Evolutionary conservation across 2,329 filamentous ascomycete species (phyloP), one percentile per base, ranked within the genome.

Genomic region (Sordariomycetes sp.): DNA sequence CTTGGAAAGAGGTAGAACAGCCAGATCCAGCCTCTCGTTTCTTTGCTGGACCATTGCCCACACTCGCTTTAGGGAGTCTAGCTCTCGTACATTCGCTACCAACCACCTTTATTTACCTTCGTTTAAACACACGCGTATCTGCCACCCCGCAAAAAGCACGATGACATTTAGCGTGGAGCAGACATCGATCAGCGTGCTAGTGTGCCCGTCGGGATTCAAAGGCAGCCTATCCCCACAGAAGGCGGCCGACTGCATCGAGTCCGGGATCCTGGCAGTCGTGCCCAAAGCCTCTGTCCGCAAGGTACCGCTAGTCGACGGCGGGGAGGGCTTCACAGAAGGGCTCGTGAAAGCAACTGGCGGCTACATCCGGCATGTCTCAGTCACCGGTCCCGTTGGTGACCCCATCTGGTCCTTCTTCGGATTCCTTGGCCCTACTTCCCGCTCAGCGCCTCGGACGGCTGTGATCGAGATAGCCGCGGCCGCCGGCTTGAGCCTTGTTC

Each of bases 141-240:
- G 5, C 12, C 6, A 40, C 16, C 16, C 18, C n/a, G n/a, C 14
- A 11, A 16, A n/a, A 51, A 12, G 22, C 11, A 16, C n/a, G 14
- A 37, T 40, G 32, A 3, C 53, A 1, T 35, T 32, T 24, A 3
- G n/a, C 5, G 20, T 37, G 25, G 18, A 28, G 6, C 53, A 18
- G 25, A n/a, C 28, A 3, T 18, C 58, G 18, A 68, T 70, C 62
- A 63, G 63, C 20, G 61, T 81, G 25, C 71, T 81, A 54, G 71
- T 81, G 43, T 76, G 75, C 18, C 78, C 79, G 0, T 80, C 77
- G 0, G 78, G 78, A 2, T 80, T 80, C 70, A 81, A 80, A 60
- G 78, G 79, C 28, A 79, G 76, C 54, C 71, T 81, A 3, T 70
- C 74, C 18, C 76, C 78, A 3, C 69, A 74, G 16, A 68, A 70